phyloP scores from a whole-genome alignment of 2,329 filamentous ascomycete species.

The Incumbomyces lentus region DNA sequence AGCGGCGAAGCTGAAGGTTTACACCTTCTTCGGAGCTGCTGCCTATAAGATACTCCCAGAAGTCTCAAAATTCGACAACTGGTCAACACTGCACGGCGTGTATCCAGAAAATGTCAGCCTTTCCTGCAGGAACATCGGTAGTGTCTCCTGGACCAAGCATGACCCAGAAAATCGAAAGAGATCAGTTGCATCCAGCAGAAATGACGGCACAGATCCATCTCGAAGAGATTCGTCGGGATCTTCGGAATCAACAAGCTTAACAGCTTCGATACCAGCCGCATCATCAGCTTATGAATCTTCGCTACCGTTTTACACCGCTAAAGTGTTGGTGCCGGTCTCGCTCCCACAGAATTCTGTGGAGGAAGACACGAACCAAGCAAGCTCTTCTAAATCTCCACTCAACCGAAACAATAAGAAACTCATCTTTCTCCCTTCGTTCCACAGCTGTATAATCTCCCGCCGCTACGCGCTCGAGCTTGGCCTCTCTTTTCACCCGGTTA shows the following conservation, averaged over 20 bases:
- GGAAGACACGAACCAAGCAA: slow-evolving; percentile 6
- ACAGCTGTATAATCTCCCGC: slow-evolving; percentile 57
- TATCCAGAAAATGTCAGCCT: slow-evolving; percentile 45
- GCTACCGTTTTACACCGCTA: slow-evolving; percentile 48
- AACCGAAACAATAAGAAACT: slow-evolving; percentile 32
- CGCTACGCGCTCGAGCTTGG: slow-evolving; percentile 51
- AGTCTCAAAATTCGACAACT: slow-evolving; percentile 30
- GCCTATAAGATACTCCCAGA: slow-evolving; percentile 43
- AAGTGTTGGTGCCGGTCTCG: slow-evolving; percentile 53
- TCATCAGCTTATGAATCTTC: slow-evolving; percentile 29
- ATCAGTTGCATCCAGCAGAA: background rate
- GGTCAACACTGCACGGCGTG: slow-evolving; percentile 38
- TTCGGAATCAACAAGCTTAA: slow-evolving; percentile 18
- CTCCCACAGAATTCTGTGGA: slow-evolving; percentile 34
- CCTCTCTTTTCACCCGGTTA: slow-evolving; percentile 38
- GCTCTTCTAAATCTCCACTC: background rate
- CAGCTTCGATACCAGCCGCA: slow-evolving; percentile 21
- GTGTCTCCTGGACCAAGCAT: slow-evolving; percentile 48
- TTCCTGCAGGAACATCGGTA: slow-evolving; percentile 45
- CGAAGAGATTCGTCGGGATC: slow-evolving; percentile 12
- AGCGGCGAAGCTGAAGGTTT: slow-evolving; percentile 45
- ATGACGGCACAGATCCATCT: background rate
- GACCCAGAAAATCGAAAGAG: slow-evolving; percentile 24
- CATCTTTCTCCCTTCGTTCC: slow-evolving; percentile 58
- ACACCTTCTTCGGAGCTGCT: slow-evolving; percentile 46